These are phyloP conservation scores for Vachellia pachyceras DNA, from an alignment of 306 rosid genomes.

Conservation along the genomic window DNA sequence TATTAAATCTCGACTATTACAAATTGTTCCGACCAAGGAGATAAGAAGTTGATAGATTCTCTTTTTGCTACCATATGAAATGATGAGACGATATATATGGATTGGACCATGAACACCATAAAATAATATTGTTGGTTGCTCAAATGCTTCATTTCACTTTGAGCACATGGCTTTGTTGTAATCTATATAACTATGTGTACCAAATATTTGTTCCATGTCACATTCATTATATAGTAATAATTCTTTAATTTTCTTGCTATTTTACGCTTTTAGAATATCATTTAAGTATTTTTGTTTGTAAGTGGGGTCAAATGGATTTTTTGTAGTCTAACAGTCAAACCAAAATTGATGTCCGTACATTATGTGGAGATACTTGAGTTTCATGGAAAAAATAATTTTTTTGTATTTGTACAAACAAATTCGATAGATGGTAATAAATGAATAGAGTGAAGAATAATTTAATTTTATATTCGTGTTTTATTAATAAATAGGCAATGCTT, in stretches of 20 bases:
- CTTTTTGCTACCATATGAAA: no score
- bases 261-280: neutral
- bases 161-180: neutral
- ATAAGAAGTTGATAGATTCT: no score
- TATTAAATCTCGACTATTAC: no score
- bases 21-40: no score
- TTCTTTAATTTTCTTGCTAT: neutral
- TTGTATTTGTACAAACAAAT: neutral
- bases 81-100: no score
- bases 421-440: neutral
- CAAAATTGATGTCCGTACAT: neutral
- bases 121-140: constrained; percentile 5
- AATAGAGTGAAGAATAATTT: neutral
- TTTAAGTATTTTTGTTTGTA: neutral
- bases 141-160: neutral
- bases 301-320: neutral
- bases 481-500: neutral
- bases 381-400: neutral
- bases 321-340: neutral
- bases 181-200: neutral
- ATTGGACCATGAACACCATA: no score
- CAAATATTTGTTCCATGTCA: neutral
- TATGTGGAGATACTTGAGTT: neutral
- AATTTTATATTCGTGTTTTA: neutral
- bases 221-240: neutral